These are phyloP conservation scores for Lactarius evosmus DNA, from an alignment of 768 basidiomycete species.

Conservation along the genomic window DNA sequence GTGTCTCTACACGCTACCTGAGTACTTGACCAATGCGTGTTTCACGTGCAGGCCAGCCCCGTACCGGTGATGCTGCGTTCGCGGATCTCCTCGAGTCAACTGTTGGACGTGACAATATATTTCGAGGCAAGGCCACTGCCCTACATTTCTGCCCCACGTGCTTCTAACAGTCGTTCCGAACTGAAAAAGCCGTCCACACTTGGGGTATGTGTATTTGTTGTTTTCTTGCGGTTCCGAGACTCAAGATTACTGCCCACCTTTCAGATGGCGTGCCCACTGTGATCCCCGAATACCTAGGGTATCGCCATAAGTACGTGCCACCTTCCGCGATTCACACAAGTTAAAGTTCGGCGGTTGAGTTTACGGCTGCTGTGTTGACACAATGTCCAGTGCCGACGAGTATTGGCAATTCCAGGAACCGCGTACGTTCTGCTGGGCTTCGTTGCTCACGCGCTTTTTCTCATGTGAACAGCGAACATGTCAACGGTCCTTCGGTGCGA, in stretches of 20 bases:
- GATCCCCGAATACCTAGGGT: slow-evolving; percentile 44
- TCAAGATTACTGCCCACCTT: background rate
- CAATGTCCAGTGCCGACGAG: slow-evolving; percentile 34
- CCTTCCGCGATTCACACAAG: background rate
- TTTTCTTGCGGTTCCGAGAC: background rate
- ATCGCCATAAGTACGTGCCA: slow-evolving; percentile 42
- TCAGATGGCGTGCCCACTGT: slow-evolving; percentile 53
- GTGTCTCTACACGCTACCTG: slow-evolving; percentile 7
- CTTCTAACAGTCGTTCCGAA: background rate
- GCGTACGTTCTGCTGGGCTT: slow-evolving; percentile 28
- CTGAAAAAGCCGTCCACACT: slow-evolving; percentile 41
- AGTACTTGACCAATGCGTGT: background rate
- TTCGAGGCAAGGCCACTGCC: slow-evolving; percentile 37
- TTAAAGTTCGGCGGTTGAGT: background rate
- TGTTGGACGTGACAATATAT: slow-evolving; percentile 41
- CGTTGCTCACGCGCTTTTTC: background rate
- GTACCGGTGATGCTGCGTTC: slow-evolving; percentile 44
- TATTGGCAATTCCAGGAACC: slow-evolving; percentile 52
- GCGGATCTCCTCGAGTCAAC: slow-evolving; percentile 40
- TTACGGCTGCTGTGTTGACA: too few relatives aligned
- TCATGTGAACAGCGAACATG: slow-evolving; percentile 27
- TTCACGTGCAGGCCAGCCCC: slow-evolving; percentile 44
- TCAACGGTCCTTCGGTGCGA: slow-evolving; percentile 42
- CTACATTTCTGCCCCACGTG: slow-evolving; percentile 8
- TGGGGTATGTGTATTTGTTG: slow-evolving; percentile 35